These are phyloP conservation scores for Pharus latifolius DNA, from an alignment of 176 grass and related monocot species.

Conservation along the genomic window DNA sequence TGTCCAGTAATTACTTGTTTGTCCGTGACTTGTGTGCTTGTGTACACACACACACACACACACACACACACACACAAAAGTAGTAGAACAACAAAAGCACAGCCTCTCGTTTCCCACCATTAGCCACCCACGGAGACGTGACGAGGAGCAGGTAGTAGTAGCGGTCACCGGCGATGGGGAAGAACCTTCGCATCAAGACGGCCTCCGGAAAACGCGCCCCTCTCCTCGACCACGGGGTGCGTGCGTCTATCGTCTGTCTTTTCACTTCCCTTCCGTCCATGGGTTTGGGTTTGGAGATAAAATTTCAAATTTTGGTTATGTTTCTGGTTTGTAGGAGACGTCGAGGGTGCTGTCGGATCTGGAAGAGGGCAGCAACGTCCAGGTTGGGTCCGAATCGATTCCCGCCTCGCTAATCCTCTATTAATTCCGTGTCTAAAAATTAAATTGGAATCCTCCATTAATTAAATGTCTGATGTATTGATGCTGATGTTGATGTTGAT, in stretches of 20 bases:
- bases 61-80: no score
- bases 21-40: background rate
- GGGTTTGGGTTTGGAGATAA: background rate
- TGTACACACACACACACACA: no score
- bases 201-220: slow-evolving; percentile 24
- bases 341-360: slow-evolving; percentile 44
- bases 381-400: slow-evolving; percentile 34
- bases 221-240: slow-evolving; percentile 44
- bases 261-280: background rate
- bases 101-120: background rate
- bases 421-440: background rate
- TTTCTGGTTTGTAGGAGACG: slow-evolving; percentile 38
- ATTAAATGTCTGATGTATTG: no score
- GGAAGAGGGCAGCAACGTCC: slow-evolving; percentile 77
- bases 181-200: slow-evolving; percentile 47
- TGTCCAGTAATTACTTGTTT: no score
- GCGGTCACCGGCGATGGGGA: slow-evolving; percentile 45
- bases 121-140: no score
- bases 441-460: no score
- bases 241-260: background rate
- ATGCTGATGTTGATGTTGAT: no score
- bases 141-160: no score
- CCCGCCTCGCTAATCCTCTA: background rate
- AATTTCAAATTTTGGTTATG: background rate
- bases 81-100: background rate